These are phyloP conservation scores for Arabidopsis suecica DNA, from an alignment of 345 rosid genomes.

Conservation along the genomic window DNA sequence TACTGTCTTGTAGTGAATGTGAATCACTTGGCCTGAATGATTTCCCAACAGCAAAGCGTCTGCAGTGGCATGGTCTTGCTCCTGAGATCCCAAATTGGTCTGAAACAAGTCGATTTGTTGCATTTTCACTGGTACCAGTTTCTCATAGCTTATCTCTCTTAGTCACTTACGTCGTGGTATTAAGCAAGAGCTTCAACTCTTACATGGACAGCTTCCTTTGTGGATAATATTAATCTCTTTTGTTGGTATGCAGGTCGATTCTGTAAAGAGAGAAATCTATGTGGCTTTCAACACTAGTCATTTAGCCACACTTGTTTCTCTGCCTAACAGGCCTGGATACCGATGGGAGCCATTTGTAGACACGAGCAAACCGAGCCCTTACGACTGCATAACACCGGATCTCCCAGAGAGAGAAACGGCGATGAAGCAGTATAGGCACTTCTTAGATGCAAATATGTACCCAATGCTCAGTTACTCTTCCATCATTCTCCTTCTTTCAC, in stretches of 20 bases:
- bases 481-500: conserved; percentile 66
- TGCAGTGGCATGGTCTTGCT: conserved; percentile 91
- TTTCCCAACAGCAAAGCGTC: conserved; percentile 89
- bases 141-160: neutral
- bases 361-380: conserved; percentile 83
- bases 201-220: neutral
- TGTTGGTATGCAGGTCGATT: conserved; percentile 58
- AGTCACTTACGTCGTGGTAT: neutral
- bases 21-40: conserved; percentile 82
- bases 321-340: conserved; percentile 81
- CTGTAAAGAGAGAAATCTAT: conserved; percentile 80
- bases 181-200: neutral
- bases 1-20: conserved; percentile 67
- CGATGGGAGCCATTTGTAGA: conserved; percentile 92
- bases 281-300: conserved; percentile 84
- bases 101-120: conserved; percentile 87
- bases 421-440: conserved; percentile 65
- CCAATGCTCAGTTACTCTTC: conserved; percentile 95
- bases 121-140: conserved; percentile 75
- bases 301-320: conserved; percentile 60
- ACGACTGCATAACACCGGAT: conserved; percentile 71
- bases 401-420: conserved; percentile 67
- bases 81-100: conserved; percentile 91
- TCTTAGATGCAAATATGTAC: conserved; percentile 79
- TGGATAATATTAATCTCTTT: neutral